Percentiles rank a stretch among this genome's conserved stretches.
phyloP scores from a whole-genome alignment of 768 basidiomycete species.

The Coprinellus micaceus region DNA sequence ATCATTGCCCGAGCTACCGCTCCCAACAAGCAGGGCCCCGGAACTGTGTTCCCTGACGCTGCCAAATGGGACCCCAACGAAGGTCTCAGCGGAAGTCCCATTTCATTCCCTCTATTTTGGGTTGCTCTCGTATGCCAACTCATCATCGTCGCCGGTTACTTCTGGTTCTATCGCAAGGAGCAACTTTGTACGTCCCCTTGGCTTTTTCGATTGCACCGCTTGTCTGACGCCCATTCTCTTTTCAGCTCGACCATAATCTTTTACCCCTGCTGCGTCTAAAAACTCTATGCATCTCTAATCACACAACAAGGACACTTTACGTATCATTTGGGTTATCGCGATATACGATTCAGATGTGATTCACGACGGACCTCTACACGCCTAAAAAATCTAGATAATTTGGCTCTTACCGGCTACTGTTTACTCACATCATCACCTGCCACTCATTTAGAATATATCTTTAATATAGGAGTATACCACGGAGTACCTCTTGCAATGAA shows the following conservation, averaged over 20 bases:
- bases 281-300: neutral
- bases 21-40: slow-evolving; percentile 85
- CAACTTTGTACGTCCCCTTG: slow-evolving; percentile 64
- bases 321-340: neutral
- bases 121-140: slow-evolving; percentile 75
- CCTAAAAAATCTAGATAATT: slow-evolving; percentile 4
- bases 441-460: neutral
- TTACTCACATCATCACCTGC: neutral
- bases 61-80: slow-evolving; percentile 85
- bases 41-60: slow-evolving; percentile 87
- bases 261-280: neutral
- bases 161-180: slow-evolving; percentile 97
- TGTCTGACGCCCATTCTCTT: neutral
- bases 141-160: slow-evolving; percentile 86
- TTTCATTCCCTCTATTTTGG: slow-evolving; percentile 87
- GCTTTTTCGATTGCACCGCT: slow-evolving; percentile 1
- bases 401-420: neutral
- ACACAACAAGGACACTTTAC: neutral
- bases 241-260: slow-evolving; percentile 36
- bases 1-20: slow-evolving; percentile 92
- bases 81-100: slow-evolving; percentile 64
- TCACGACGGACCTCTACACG: neutral
- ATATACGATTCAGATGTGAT: neutral
- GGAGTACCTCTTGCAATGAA: neutral
- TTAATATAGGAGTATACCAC: neutral